phyloP scores from a whole-genome alignment of 352 stramenopile species.

The Pythium rhizo-oryzae region DNA sequence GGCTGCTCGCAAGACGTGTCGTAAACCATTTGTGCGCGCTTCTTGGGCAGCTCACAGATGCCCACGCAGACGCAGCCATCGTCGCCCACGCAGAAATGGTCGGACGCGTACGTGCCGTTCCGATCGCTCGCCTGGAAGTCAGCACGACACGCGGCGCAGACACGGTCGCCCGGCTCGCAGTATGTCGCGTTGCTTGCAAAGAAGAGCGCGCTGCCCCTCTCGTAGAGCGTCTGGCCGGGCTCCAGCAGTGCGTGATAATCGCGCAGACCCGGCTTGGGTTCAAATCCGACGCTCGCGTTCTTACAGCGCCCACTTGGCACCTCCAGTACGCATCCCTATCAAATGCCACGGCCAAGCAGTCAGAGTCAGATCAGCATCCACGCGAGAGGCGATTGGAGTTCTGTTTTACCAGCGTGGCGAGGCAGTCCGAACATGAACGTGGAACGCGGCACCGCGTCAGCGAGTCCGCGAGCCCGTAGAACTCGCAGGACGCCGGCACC shows the following conservation, averaged over 20 bases:
- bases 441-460: neutral
- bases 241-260: neutral
- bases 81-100: constrained; percentile 20
- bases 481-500: neutral
- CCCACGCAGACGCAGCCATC: constrained; percentile 18
- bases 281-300: no score
- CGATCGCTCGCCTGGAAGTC: neutral
- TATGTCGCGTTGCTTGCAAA: neutral
- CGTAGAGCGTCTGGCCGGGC: neutral
- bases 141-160: neutral
- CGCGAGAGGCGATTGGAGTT: no score
- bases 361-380: neutral
- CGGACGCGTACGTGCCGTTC: constrained; percentile 1
- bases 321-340: neutral
- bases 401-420: neutral
- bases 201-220: neutral
- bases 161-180: constrained; percentile 6
- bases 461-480: no score
- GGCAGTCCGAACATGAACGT: neutral
- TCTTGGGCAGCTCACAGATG: neutral
- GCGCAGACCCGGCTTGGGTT: neutral
- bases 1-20: neutral
- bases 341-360: neutral
- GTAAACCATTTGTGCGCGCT: neutral
- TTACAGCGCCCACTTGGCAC: no score